Evolutionary conservation across 768 basidiomycete genomes (phyloP).

Genomic region (Naematelia encephala): DNA sequence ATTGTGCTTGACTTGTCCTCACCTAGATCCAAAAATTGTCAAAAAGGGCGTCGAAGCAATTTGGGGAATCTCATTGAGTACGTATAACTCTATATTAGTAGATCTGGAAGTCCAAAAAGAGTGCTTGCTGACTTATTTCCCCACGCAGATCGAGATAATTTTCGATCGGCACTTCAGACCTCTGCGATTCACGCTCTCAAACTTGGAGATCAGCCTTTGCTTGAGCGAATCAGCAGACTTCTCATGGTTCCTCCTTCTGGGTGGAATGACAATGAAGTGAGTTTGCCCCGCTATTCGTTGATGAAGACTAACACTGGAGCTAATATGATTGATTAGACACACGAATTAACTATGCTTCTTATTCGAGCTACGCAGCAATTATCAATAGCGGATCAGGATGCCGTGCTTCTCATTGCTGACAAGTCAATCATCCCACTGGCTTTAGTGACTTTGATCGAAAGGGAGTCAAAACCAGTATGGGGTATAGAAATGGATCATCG

Average conservation of each 20-base stretch:
- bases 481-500: slow-evolving; percentile 21
- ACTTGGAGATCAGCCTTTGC: slow-evolving; percentile 16
- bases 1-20: not conserved
- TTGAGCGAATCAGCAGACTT: slow-evolving; percentile 16
- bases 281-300: slow-evolving; percentile 2
- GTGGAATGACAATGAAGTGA: slow-evolving; percentile 5
- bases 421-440: slow-evolving; percentile 32
- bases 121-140: not conserved
- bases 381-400: slow-evolving; percentile 36
- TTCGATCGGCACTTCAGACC: not conserved
- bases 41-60: not conserved
- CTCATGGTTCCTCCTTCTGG: slow-evolving; percentile 2
- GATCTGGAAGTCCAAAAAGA: not conserved
- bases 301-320: not conserved
- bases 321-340: too few species aligned
- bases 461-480: slow-evolving; percentile 34
- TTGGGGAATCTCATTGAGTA: not conserved
- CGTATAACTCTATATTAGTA: not conserved
- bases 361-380: slow-evolving; percentile 28
- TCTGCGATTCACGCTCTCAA: not conserved
- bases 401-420: slow-evolving; percentile 34
- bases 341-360: slow-evolving; percentile 20
- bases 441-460: slow-evolving; percentile 32
- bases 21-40: not conserved
- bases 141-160: not conserved